Evolutionary conservation across 805 yeast genomes (phyloP).

Genomic region (Hanseniaspora lindneri): DNA sequence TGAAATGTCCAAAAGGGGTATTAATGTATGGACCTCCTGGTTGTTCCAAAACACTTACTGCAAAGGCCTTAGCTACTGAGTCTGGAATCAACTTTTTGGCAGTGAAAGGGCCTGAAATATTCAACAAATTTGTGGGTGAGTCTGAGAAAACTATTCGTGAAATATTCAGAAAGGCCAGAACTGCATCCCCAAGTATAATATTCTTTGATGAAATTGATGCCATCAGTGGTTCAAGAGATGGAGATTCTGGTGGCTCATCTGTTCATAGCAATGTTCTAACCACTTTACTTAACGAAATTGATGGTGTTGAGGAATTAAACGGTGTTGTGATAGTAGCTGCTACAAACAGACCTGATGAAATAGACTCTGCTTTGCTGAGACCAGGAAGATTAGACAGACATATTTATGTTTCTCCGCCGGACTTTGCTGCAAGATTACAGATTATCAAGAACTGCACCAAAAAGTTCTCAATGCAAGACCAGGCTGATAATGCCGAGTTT

Average conservation of each 20-base stretch:
- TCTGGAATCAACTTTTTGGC: slow-evolving; percentile 88
- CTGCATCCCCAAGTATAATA: slow-evolving; percentile 87
- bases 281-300: slow-evolving; percentile 84
- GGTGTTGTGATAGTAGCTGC: slow-evolving; percentile 95
- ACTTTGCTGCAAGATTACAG: slow-evolving; percentile 62
- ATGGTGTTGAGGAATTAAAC: slow-evolving; percentile 88
- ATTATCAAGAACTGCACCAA: slow-evolving; percentile 59
- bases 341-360: slow-evolving; percentile 86
- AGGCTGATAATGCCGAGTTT: slow-evolving; percentile 35
- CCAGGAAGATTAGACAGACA: slow-evolving; percentile 95
- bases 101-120: slow-evolving; percentile 92
- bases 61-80: slow-evolving; percentile 91
- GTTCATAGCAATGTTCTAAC: slow-evolving; percentile 80
- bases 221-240: slow-evolving; percentile 62
- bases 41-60: slow-evolving; percentile 88
- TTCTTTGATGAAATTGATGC: slow-evolving; percentile 98
- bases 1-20: slow-evolving; percentile 86
- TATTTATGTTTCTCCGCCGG: slow-evolving; percentile 88
- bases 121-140: slow-evolving; percentile 93
- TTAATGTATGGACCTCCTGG: slow-evolving; percentile 96
- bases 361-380: slow-evolving; percentile 83
- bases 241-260: slow-evolving; percentile 44
- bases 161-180: slow-evolving; percentile 83
- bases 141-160: slow-evolving; percentile 88
- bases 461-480: slow-evolving; percentile 44